Conservation (phyloP, 768 basidiomycete genomes). For the Thelephora aurantiotincta region DNA sequence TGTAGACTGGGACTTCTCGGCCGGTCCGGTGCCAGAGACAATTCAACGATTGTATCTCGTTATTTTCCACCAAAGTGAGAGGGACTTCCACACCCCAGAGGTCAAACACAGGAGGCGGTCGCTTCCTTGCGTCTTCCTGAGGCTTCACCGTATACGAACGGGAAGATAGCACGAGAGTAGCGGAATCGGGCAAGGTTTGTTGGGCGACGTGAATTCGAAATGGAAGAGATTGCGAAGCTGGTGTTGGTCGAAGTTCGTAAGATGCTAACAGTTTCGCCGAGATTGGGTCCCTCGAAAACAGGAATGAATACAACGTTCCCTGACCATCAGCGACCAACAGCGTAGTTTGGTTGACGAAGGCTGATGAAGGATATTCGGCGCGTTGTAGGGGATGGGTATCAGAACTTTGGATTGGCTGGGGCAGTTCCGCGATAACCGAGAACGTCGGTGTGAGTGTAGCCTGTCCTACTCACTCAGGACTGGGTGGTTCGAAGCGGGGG, state of each 20-base stretch:
- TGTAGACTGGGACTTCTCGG: slow-evolving; percentile 51
- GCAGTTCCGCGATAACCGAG: slow-evolving; percentile 43
- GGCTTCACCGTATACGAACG: slow-evolving; percentile 21
- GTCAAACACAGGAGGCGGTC: slow-evolving; percentile 35
- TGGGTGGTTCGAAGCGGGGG: slow-evolving; percentile 3
- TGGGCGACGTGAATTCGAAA: slow-evolving; percentile 33
- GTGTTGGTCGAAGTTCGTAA: slow-evolving; percentile 26
- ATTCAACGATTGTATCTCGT: slow-evolving; percentile 26
- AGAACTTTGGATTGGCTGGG: slow-evolving; percentile 32
- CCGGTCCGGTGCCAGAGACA: slow-evolving; percentile 62
- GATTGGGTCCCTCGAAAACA: slow-evolving; percentile 21
- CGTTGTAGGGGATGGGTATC: slow-evolving; percentile 24
- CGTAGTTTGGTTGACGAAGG: slow-evolving; percentile 34
- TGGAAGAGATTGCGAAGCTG: slow-evolving; percentile 15
- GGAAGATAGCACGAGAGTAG: slow-evolving; percentile 44
- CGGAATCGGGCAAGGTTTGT: slow-evolving; percentile 21
- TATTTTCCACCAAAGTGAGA: slow-evolving; percentile 23
- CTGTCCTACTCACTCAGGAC: slow-evolving; percentile 28
- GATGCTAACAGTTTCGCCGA: slow-evolving; percentile 33
- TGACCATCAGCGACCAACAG: slow-evolving; percentile 56
- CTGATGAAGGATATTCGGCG: slow-evolving; percentile 63
- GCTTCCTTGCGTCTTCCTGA: slow-evolving; percentile 8
- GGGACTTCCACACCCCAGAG: slow-evolving; percentile 46
- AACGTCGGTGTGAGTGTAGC: slow-evolving; percentile 32
- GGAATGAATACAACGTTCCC: slow-evolving; percentile 51